These are phyloP conservation scores for Clavaria fumosa DNA, from an alignment of 768 basidiomycete species.

Conservation along the genomic window DNA sequence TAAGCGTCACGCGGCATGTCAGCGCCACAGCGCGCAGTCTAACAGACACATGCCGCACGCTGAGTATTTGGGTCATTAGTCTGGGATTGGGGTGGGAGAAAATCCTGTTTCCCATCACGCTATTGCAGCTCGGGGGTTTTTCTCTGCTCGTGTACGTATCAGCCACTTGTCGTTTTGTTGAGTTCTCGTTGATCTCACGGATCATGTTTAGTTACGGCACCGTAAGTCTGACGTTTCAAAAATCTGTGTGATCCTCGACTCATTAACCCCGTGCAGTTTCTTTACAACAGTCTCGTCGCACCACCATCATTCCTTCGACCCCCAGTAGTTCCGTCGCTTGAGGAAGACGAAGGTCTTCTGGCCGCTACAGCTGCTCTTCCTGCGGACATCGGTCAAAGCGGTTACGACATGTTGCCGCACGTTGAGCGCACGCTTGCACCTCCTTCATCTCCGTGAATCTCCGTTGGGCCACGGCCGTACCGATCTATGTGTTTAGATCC, in stretches of 20 bases:
- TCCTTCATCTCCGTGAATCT: too few relatives aligned
- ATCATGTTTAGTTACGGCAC: conserved; percentile 58
- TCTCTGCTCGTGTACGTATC: conserved; percentile 80
- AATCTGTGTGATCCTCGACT: conserved; percentile 7
- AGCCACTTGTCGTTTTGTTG: conserved; percentile 5
- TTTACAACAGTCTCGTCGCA: conserved; percentile 76
- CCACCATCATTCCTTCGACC: conserved; percentile 45
- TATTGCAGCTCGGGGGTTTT: conserved; percentile 77
- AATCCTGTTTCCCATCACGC: conserved; percentile 64
- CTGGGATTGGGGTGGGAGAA: conserved; percentile 84
- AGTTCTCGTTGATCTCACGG: conserved; percentile 5
- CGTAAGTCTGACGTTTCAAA: conserved; percentile 24
- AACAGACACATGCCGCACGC: conserved; percentile 89
- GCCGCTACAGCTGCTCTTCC: conserved; percentile 59
- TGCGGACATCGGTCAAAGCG: conserved; percentile 64
- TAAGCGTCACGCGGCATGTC: conserved; percentile 85
- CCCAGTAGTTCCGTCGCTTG: conserved; percentile 20
- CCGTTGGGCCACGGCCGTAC: too few relatives aligned
- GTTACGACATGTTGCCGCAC: conserved; percentile 67
- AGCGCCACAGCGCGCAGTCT: conserved; percentile 85
- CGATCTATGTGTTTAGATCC: too few relatives aligned
- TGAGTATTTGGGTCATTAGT: conserved; percentile 92
- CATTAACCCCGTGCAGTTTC: conserved; percentile 35
- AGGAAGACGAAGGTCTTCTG: conserved; percentile 41
- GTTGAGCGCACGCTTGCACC: conserved; percentile 22